A percentile compares a stretch with the other conserved stretches of the same genome.
phyloP scores from a whole-genome alignment of 805 yeast species.

The Scheffersomyces coipomensis region DNA sequence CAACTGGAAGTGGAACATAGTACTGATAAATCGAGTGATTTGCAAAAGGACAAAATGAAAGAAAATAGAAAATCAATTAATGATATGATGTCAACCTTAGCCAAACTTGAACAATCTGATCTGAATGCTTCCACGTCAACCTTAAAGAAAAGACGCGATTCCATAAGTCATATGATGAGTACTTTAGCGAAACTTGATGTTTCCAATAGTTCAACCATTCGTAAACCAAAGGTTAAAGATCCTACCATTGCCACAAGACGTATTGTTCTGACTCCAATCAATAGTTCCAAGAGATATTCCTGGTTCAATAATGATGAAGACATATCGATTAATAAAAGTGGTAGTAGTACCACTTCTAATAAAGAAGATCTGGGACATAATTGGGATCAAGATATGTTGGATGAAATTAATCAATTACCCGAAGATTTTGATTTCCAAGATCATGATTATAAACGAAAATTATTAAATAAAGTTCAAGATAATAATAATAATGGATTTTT shows the following conservation, averaged over 20 bases:
- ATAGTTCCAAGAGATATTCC: conserved; percentile 19
- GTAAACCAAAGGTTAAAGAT: neutral
- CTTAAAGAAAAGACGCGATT: conserved; percentile 12
- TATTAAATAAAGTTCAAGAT: conserved; percentile 1
- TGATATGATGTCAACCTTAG: conserved; percentile 31
- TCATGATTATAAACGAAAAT: conserved; percentile 10
- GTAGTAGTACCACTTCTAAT: conserved; percentile 1
- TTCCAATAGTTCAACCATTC: neutral
- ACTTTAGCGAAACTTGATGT: conserved; percentile 9
- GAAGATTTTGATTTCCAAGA: conserved; percentile 40
- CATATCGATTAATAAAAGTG: conserved; percentile 10
- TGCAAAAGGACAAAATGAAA: conserved; percentile 9
- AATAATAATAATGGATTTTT: conserved; percentile 11
- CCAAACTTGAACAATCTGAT: conserved; percentile 4
- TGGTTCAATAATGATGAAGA: conserved; percentile 30
- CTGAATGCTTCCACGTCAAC: neutral
- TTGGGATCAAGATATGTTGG: conserved; percentile 29
- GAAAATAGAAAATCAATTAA: conserved; percentile 25
- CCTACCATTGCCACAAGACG: neutral
- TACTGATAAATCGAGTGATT: neutral
- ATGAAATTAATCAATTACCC: conserved; percentile 35
- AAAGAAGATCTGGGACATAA: conserved; percentile 9
- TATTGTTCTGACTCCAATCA: neutral
- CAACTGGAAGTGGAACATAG: conserved; percentile 2
- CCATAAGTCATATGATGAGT: conserved; percentile 24